A percentile compares a stretch with the other conserved stretches of the same genome.
phyloP scores from a whole-genome alignment of 768 basidiomycete species.

The Vishniacozyma victoriae region DNA sequence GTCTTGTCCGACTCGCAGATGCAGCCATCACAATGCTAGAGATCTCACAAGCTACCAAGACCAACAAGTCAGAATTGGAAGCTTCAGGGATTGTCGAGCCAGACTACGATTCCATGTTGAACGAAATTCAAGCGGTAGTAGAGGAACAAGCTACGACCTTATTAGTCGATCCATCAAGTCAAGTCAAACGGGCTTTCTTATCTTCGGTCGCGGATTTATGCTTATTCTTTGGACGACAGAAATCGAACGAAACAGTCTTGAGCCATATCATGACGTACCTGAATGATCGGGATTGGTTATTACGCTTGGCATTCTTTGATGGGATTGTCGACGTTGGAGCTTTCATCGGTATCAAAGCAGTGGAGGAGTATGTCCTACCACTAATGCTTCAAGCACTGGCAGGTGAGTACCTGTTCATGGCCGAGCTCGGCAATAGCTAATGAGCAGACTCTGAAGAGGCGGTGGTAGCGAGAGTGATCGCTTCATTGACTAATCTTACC shows the following conservation, averaged over 20 bases:
- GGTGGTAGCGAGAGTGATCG: conserved; percentile 85
- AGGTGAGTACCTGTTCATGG: conserved; percentile 53
- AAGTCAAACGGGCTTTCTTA: conserved; percentile 85
- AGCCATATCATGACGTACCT: conserved; percentile 80
- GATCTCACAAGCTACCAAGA: conserved; percentile 68
- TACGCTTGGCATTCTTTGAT: conserved; percentile 89
- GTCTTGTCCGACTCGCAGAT: conserved; percentile 76
- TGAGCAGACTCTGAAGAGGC: conserved; percentile 83
- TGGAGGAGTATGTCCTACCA: conserved; percentile 96
- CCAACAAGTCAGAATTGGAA: conserved; percentile 67
- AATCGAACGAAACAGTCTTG: conserved; percentile 88
- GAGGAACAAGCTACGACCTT: conserved; percentile 82
- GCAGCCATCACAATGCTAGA: conserved; percentile 83
- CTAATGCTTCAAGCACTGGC: conserved; percentile 92
- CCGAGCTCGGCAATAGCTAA: conserved; percentile 5
- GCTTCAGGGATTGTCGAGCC: conserved; percentile 74
- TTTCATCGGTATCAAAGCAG: conserved; percentile 79
- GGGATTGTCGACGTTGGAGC: conserved; percentile 92
- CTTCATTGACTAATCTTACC: conserved; percentile 77
- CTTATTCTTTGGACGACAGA: conserved; percentile 84
- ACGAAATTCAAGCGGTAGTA: conserved; percentile 75
- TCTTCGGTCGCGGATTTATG: conserved; percentile 82
- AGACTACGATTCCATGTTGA: conserved; percentile 79
- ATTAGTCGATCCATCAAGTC: conserved; percentile 78
- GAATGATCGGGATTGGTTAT: conserved; percentile 78